Conservation (phyloP, 2,329 filamentous ascomycete genomes). For the Whalleya microplaca region DNA sequence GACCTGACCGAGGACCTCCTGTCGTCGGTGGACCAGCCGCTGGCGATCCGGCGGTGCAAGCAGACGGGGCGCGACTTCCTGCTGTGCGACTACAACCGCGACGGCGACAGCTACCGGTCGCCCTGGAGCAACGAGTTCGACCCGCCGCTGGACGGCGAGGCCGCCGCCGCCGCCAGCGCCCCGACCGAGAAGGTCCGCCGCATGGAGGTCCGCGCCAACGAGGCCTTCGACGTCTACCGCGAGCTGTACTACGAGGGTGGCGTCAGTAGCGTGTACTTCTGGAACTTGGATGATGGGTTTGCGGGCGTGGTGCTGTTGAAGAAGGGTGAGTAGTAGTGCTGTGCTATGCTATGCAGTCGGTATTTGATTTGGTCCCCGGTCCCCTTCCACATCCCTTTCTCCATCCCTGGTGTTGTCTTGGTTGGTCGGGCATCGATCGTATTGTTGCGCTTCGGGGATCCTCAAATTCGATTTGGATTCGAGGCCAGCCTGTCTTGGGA, state of each 20-base stretch:
- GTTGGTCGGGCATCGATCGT: no score
- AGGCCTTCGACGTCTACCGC: slow-evolving; percentile 95
- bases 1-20: slow-evolving; percentile 96
- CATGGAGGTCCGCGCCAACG: slow-evolving; percentile 93
- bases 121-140: slow-evolving; percentile 99
- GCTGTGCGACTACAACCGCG: slow-evolving; percentile 99
- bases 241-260: slow-evolving; percentile 98
- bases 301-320: slow-evolving; percentile 94
- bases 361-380: no score
- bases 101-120: slow-evolving; percentile 95
- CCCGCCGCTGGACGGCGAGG: slow-evolving; percentile 71
- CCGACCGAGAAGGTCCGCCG: slow-evolving; percentile 89
- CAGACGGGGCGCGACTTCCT: slow-evolving; percentile 94
- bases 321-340: slow-evolving; percentile 80
- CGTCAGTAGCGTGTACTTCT: slow-evolving; percentile 95
- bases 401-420: no score
- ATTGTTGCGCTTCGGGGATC: no score
- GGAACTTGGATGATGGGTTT: slow-evolving; percentile 98
- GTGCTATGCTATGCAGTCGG: no score
- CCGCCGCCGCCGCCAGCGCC: slow-evolving; percentile 76
- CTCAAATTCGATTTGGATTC: no score
- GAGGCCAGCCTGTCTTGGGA: background rate
- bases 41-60: slow-evolving; percentile 82
- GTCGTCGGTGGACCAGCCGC: slow-evolving; percentile 94
- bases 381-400: no score